Conservation (phyloP, 306 rosid genomes). For the Gillenia trifoliata region DNA sequence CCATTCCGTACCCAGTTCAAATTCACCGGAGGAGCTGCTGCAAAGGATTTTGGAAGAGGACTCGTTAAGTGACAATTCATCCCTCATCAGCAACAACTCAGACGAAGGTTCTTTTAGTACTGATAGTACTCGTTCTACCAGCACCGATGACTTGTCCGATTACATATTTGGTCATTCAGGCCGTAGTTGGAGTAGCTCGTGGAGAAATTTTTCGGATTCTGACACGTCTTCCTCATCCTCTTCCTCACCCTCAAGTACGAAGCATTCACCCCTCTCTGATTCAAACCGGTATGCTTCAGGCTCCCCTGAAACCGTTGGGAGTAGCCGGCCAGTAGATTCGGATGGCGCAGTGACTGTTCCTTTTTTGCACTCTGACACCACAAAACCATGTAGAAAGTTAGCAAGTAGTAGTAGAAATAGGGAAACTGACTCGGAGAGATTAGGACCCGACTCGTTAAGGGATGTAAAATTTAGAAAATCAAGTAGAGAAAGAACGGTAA, state of each 20-base stretch:
- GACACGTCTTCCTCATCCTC: slow-evolving; percentile 51
- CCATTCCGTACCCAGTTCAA: slow-evolving; percentile 20
- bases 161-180: slow-evolving; percentile 74
- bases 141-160: slow-evolving; percentile 75
- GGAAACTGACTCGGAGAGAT: slow-evolving; percentile 45
- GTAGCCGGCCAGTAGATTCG: slow-evolving; percentile 20
- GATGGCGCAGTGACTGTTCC: slow-evolving; percentile 27
- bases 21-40: slow-evolving; percentile 34
- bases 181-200: slow-evolving; percentile 33
- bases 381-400: slow-evolving; percentile 47
- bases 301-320: slow-evolving; percentile 27
- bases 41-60: slow-evolving; percentile 64
- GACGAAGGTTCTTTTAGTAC: slow-evolving; percentile 90
- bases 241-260: slow-evolving; percentile 46
- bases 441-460: slow-evolving; percentile 44
- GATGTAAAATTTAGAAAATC: slow-evolving; percentile 50
- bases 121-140: slow-evolving; percentile 58
- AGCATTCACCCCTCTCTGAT: slow-evolving; percentile 56
- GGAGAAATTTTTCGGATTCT: slow-evolving; percentile 44
- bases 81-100: slow-evolving; percentile 71
- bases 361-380: slow-evolving; percentile 51
- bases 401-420: slow-evolving; percentile 38
- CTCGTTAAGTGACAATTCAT: slow-evolving; percentile 84
- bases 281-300: slow-evolving; percentile 45
- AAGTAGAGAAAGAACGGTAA: slow-evolving; percentile 39